Evolutionary conservation across 2,329 filamentous ascomycete genomes (phyloP), one percentile per base, ranked within the genome.

Genomic region (Colletotrichum graminicola): DNA sequence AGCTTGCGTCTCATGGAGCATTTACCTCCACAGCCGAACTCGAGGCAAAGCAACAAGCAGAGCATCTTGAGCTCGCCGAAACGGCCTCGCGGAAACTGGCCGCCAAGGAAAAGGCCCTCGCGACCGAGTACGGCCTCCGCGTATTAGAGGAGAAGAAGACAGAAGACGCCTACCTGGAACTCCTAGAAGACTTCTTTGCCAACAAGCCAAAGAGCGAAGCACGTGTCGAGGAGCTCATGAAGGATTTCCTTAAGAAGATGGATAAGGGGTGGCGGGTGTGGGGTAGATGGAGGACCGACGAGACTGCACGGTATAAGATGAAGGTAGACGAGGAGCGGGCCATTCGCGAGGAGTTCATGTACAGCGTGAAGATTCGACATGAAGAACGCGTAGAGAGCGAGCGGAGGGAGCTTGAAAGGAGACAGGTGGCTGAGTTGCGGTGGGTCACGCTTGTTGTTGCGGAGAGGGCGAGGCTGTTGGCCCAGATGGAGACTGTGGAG

Each of bases 361-460:
- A 83, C 34, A 82, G 81, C 43, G 77, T 79, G 62, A 80, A 78
- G 63, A 73, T 75, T 39, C 76, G 80, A 23, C 71, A 82, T 32
- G 73, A 75, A 21, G 78, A 76, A 12, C 72, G 45, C 2, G 62
- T 76, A 14, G 75, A 77, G 1, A 77, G 78, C 23, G 78, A 77
- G 55, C 77, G 78, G 59, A 75, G 74, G 21, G 81, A 81, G 21
- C 76, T 82, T 32, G 71, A 73, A 49, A 78, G 74, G 62, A 80
- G 78, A 39, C 81, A 81, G 59, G 74, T 74, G 8, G 85, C 84
- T 0, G 86, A 89, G 79, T 77, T 80, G 67, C 80, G 77, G 67
- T 90, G 88, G 87, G 76, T 84, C 32, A 78, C 79, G 45, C 80
- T 82, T 52, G 83, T 88, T 4, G 73, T 83, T 6, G 76, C 80